Evolutionary conservation across 2,329 filamentous ascomycete species (phyloP), one percentile per base, ranked within the genome.

Genomic region (Arthroderma sp.): DNA sequence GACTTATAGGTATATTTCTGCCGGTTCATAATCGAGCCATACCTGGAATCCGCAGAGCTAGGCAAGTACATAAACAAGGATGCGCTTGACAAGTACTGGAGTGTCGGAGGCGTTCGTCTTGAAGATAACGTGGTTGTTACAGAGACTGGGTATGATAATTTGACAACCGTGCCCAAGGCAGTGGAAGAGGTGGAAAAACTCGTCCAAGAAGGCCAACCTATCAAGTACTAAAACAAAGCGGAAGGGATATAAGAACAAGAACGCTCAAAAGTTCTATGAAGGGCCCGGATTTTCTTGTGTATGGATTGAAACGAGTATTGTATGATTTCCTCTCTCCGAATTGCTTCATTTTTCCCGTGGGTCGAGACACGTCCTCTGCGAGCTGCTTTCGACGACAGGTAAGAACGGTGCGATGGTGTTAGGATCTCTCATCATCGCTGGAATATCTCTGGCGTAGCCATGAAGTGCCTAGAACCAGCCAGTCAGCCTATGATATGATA

Each of bases 101-200:
- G 82, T 43, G 86, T 96, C 1, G 91, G 89, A 10, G 91, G 91
- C 31, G 86, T 94, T 28, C 76, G 91, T 39, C 93, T 96, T 49
- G 91, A 98, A 66, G 87, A 96, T 58, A 85, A 89, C 60, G 74
- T 96, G 34, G 70, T 91, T 22, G 79, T 96, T 40, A 91, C 83
- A 1, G 71, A 82, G 49, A 69, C 75, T 27, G 87, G 88, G 0
- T 79, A 78, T 55, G 87, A 95, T 64, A 93, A 94, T 58, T 58
- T 96, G 59, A 93, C 87, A 1, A 73, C 74, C 1, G 83, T 83
- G 29, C 83, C 85, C 0, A 94, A 93, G 68, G 77, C 78, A 41
- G 63, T 70, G 1, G 72, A 82, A 43, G 80, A 86, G 57, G 66
- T 87, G 54, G 66, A 87, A 58, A 70, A 46, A 29, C 48, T 64